Evolutionary conservation across 306 rosid species (phyloP).

Genomic region (Hippophae gyantsensis): DNA sequence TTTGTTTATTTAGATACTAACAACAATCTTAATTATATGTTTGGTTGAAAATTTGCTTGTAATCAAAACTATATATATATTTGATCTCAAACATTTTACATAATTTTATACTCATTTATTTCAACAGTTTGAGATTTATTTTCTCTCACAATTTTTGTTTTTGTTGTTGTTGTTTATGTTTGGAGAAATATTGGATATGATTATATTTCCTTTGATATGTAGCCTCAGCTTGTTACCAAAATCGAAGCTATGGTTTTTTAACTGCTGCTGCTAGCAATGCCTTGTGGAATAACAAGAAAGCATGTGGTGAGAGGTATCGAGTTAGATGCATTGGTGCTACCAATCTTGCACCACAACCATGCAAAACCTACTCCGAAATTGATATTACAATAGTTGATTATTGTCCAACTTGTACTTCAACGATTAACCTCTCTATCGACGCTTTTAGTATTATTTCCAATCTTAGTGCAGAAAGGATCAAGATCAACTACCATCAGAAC

Average conservation of each 20-base stretch:
- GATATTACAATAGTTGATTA: background rate
- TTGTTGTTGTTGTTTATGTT: no score
- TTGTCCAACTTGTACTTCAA: background rate
- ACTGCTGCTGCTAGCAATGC: background rate
- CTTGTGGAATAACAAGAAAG: background rate
- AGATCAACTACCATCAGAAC: background rate
- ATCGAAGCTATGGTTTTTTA: background rate
- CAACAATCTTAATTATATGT: no score
- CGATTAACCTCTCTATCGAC: background rate
- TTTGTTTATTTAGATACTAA: no score
- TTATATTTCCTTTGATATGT: no score
- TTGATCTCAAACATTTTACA: no score
- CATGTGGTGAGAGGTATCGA: background rate
- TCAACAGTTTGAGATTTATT: no score
- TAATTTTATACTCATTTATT: no score
- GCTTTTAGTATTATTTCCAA: background rate
- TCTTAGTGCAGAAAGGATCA: background rate
- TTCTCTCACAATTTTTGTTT: no score
- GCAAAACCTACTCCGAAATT: background rate
- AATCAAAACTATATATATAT: no score
- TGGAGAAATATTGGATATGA: no score
- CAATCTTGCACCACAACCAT: background rate
- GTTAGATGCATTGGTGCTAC: background rate
- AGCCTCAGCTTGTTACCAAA: background rate
- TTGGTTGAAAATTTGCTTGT: no score